A percentile compares a stretch with the other conserved stretches of the same genome.
These are phyloP conservation scores for Veloporphyrellus conicus DNA, from an alignment of 1,284 basidiomycete genomes.

Conservation along the genomic window DNA sequence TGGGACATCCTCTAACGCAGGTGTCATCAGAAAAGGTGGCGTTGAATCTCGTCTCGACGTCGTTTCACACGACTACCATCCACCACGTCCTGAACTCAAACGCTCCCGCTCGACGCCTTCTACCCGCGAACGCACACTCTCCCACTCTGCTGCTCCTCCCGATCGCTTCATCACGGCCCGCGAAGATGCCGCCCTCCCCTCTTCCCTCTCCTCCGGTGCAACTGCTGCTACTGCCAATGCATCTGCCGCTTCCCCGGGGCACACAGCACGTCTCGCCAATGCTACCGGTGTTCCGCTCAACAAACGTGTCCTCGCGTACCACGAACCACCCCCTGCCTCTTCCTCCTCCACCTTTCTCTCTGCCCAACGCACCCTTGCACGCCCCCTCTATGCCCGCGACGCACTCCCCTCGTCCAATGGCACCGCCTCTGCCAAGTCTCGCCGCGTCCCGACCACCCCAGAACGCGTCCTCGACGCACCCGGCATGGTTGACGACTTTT, in stretches of 20 bases:
- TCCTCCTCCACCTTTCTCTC: slow-evolving; percentile 65
- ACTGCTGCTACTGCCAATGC: slow-evolving; percentile 38
- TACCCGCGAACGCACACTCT: slow-evolving; percentile 32
- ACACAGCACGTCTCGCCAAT: slow-evolving; percentile 69
- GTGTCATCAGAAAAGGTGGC: slow-evolving; percentile 68
- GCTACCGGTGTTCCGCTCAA: slow-evolving; percentile 71
- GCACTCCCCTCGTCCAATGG: slow-evolving; percentile 59
- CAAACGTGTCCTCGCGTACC: slow-evolving; percentile 72
- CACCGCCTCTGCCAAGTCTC: slow-evolving; percentile 58
- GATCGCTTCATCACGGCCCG: slow-evolving; percentile 74
- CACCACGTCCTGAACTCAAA: slow-evolving; percentile 58
- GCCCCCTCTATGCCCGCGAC: slow-evolving; percentile 68
- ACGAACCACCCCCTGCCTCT: slow-evolving; percentile 68
- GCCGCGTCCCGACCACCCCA: slow-evolving; percentile 79
- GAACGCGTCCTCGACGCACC: slow-evolving; percentile 94
- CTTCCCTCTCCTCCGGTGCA: slow-evolving; percentile 60
- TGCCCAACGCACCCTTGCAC: slow-evolving; percentile 67
- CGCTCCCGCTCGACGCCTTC: slow-evolving; percentile 69
- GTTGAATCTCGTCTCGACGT: slow-evolving; percentile 72
- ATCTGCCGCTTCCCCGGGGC: slow-evolving; percentile 52
- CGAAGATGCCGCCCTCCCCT: slow-evolving; percentile 54
- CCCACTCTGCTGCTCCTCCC: slow-evolving; percentile 43
- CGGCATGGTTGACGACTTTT: slow-evolving; percentile 94
- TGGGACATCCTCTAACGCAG: slow-evolving; percentile 59
- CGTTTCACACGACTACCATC: slow-evolving; percentile 57